Evolutionary conservation across 1,284 basidiomycete genomes (phyloP), one percentile per base, ranked within the genome.

Genomic region (Heliocybe sulcata): DNA sequence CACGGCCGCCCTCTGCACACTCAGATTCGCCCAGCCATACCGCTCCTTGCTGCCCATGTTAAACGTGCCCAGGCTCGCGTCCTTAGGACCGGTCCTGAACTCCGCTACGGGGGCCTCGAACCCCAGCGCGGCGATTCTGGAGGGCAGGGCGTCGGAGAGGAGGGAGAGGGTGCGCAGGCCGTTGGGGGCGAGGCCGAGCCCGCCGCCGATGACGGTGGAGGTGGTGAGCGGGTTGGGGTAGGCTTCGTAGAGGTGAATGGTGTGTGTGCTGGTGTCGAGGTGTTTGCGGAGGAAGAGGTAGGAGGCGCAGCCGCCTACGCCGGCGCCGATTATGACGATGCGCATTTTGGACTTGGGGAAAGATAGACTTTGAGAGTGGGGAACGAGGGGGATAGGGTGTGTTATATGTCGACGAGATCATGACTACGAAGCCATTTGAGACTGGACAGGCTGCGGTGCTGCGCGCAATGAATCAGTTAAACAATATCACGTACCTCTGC

Each of bases 131-230:
- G 64, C 61, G 51, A 74, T 69, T 35, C 68, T 67, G 8, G 61
- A 54, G 12, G 64, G 61, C 2, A 70, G 68, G 12, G 56, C 56
- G 2, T 64, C 63, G 10, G 65, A 65, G 19, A 74, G 56, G 2
- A 63, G 60, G 8, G 62, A 58, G 11, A 74, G 64, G 19, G 70
- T 68, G 8, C 72, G 68, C 11, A 70, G 63, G 22, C 72, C 72
- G 51, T 75, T 74, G 0, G 73, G 71, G n/a, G 69, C 69, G 14
- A 75, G 64, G 1, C 70, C 69, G n/a, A 74, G 63, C 3, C 69
- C 72, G 8, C 69, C 71, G 23, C 47, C 47, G 23, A 49, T 49
- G 27, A 26, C 12, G 0, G 65, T 61, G 22, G 63, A 61, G 11
- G 58, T 57, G 26, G 56, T 57, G n/a, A 57, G 57, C n/a, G 63